These are phyloP conservation scores for Blattamonas nauphoetae DNA, from an alignment of 78 protist species.

Conservation along the genomic window DNA sequence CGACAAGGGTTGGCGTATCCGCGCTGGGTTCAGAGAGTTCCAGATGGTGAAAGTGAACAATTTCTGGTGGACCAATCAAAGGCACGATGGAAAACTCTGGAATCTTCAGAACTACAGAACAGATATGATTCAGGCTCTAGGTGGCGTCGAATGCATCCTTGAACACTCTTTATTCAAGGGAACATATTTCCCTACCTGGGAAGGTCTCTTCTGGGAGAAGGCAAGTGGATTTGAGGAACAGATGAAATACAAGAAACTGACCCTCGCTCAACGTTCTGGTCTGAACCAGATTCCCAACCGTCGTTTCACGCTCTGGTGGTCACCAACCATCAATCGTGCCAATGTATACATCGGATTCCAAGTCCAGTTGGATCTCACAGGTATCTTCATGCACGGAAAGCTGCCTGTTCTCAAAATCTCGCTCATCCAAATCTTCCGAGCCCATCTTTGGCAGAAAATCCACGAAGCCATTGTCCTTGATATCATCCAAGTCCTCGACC, in stretches of 20 bases:
- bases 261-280: constrained; percentile 99
- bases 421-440: constrained; percentile 96
- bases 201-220: constrained; percentile 99
- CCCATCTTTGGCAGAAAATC: constrained; percentile 99
- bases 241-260: constrained; percentile 96
- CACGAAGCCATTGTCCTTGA: constrained; percentile 93
- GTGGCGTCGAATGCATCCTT: constrained; percentile 99
- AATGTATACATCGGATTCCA: constrained; percentile 97
- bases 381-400: constrained; percentile 99
- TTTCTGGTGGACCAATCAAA: constrained; percentile 97
- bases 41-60: constrained; percentile 79
- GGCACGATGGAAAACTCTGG: constrained; percentile 99
- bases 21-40: constrained; percentile 91
- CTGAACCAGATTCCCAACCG: constrained; percentile 99
- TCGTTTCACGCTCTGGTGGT: constrained; percentile 99
- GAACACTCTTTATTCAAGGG: constrained; percentile 99
- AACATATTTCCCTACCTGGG: constrained; percentile 98
- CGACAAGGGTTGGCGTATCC: constrained; percentile 98
- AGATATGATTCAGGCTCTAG: constrained; percentile 97
- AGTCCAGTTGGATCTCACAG: constrained; percentile 98
- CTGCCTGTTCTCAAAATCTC: constrained; percentile 97
- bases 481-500: constrained; percentile 85
- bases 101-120: constrained; percentile 96
- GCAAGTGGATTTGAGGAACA: constrained; percentile 78
- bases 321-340: constrained; percentile 99